phyloP scores from a whole-genome alignment of 306 rosid species.

The Rosa rugosa region DNA sequence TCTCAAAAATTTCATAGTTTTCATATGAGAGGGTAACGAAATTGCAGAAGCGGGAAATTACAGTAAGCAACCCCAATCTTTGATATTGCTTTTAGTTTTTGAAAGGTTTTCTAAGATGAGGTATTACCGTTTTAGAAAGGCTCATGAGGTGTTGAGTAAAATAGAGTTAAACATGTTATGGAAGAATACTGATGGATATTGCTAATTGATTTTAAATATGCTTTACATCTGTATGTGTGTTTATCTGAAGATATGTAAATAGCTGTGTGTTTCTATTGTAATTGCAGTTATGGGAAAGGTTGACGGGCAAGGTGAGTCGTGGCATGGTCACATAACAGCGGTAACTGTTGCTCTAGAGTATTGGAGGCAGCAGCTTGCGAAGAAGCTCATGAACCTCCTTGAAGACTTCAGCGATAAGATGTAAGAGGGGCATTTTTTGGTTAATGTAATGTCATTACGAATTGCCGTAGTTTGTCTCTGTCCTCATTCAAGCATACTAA shows the following conservation, averaged over 20 bases:
- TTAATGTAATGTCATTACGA: not conserved
- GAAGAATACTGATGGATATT: no score
- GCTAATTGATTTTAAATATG: not conserved
- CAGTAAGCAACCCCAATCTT: no score
- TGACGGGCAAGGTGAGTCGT: slow-evolving; percentile 98
- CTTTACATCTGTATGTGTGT: not conserved
- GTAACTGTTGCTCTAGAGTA: slow-evolving; percentile 89
- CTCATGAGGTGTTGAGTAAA: no score
- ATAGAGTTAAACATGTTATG: no score
- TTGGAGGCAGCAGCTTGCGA: slow-evolving; percentile 94
- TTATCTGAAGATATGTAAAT: not conserved
- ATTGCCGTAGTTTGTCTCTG: not conserved
- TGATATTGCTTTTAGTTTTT: no score
- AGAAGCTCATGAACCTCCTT: slow-evolving; percentile 90
- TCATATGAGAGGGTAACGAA: no score
- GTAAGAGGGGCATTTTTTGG: slow-evolving; percentile 38
- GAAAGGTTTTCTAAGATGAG: no score
- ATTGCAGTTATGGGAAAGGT: slow-evolving; percentile 96
- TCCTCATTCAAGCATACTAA: no score
- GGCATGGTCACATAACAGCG: slow-evolving; percentile 98
- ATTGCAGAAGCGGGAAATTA: no score
- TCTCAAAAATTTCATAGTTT: no score
- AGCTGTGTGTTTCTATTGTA: not conserved
- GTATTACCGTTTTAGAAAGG: no score
- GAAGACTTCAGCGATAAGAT: slow-evolving; percentile 89